Conservation (phyloP, 2,329 filamentous ascomycete genomes). For the Periconia sp. region DNA sequence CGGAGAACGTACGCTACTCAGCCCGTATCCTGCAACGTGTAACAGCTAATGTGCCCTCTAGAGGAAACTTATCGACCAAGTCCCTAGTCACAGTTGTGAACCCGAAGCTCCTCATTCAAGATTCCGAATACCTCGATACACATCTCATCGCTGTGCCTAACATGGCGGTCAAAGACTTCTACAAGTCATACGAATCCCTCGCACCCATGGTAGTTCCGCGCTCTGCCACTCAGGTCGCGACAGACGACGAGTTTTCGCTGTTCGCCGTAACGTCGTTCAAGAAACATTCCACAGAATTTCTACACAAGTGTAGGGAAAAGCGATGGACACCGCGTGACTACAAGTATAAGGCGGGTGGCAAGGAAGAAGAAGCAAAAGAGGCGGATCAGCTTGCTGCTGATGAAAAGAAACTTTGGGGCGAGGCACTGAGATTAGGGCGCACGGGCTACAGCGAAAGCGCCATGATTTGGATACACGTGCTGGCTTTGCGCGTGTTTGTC, state of each 20-base stretch:
- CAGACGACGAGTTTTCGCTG: constrained; percentile 88
- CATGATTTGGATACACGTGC: constrained; percentile 93
- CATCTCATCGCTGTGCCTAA: constrained; percentile 89
- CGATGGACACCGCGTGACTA: constrained; percentile 96
- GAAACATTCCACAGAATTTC: constrained; percentile 84
- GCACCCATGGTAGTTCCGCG: constrained; percentile 92
- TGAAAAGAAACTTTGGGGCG: constrained; percentile 90
- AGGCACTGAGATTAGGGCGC: constrained; percentile 82
- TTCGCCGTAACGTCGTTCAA: constrained; percentile 93
- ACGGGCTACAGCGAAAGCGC: constrained; percentile 97
- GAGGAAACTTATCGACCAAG: constrained; percentile 91
- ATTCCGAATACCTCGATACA: constrained; percentile 96
- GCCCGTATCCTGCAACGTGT: neutral
- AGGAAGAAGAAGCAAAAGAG: constrained; percentile 87
- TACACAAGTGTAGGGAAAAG: constrained; percentile 89
- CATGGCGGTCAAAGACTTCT: constrained; percentile 82
- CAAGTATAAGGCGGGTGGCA: constrained; percentile 88
- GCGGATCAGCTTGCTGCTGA: constrained; percentile 81
- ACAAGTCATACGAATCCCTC: constrained; percentile 86
- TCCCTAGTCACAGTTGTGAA: constrained; percentile 90
- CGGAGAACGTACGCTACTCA: constrained; percentile 74
- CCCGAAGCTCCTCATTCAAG: constrained; percentile 73
- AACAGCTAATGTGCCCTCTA: constrained; percentile 43
- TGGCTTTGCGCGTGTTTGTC: constrained; percentile 91
- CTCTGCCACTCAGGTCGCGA: constrained; percentile 77